These are phyloP conservation scores for Glomus cerebriforme DNA, from an alignment of 192 early-diverging fungal species.

Conservation along the genomic window DNA sequence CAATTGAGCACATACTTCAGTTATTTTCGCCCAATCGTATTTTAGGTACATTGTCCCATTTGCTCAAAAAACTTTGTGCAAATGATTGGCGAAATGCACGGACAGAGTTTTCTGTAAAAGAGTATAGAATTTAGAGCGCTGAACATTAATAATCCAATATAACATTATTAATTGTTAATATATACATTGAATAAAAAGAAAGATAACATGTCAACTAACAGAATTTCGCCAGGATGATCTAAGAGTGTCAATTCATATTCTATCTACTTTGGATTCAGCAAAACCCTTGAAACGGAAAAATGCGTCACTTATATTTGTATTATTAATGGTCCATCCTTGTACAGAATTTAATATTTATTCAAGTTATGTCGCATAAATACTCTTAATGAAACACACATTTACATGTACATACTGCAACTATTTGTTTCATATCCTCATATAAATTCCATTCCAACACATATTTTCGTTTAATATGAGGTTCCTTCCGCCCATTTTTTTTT, in stretches of 20 bases:
- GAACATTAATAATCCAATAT: not conserved
- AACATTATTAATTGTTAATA: not conserved
- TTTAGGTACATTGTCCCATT: not conserved
- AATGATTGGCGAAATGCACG: not conserved
- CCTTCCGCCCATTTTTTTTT: too few species aligned
- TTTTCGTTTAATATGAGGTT: too few species aligned
- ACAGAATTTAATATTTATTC: conserved; percentile 4
- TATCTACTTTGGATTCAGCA: not conserved
- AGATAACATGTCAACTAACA: conserved; percentile 4
- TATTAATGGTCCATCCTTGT: not conserved
- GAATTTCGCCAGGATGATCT: not conserved
- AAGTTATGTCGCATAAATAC: conserved; percentile 6
- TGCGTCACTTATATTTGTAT: not conserved
- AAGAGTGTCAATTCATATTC: not conserved
- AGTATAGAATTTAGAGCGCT: not conserved
- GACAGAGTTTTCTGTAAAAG: not conserved
- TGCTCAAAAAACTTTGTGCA: not conserved
- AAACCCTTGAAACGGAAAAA: not conserved
- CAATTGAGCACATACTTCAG: not conserved
- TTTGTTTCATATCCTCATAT: not conserved
- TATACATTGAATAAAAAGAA: not conserved
- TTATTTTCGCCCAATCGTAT: not conserved
- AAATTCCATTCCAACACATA: not conserved
- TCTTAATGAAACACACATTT: too few species aligned
- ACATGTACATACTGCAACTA: not conserved